A percentile compares a stretch with the other conserved stretches of the same genome.
These are phyloP conservation scores for Talaromyces verruculosus DNA, from an alignment of 2,329 filamentous ascomycete species.

Conservation along the genomic window DNA sequence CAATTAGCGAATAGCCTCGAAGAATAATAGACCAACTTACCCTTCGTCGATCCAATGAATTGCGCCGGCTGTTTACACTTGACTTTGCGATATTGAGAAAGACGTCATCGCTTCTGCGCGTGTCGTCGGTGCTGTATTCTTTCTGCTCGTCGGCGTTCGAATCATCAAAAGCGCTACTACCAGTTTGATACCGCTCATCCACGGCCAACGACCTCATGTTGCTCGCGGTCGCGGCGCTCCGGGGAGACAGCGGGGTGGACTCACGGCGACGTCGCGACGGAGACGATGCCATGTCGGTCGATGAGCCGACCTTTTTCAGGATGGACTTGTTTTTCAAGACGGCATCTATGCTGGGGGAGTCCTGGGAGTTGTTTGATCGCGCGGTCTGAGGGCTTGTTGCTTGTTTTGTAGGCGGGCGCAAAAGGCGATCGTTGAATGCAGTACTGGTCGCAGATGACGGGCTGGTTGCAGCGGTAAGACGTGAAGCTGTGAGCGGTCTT, in stretches of 20 bases:
- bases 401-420: slow-evolving; percentile 24
- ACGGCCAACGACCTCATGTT: slow-evolving; percentile 31
- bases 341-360: slow-evolving; percentile 27
- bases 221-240: slow-evolving; percentile 28
- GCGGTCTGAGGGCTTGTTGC: slow-evolving; percentile 24
- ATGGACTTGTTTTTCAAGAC: slow-evolving; percentile 27
- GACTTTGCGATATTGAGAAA: slow-evolving; percentile 50
- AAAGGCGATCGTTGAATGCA: slow-evolving; percentile 14
- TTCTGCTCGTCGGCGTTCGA: slow-evolving; percentile 29
- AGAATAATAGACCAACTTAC: slow-evolving; percentile 30
- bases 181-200: slow-evolving; percentile 10
- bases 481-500: slow-evolving; percentile 50
- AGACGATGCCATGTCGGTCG: slow-evolving; percentile 12
- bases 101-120: slow-evolving; percentile 45
- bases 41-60: slow-evolving; percentile 42
- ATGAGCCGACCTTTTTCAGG: slow-evolving; percentile 18
- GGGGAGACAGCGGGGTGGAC: slow-evolving; percentile 23
- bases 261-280: slow-evolving; percentile 29
- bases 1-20: neutral
- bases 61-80: slow-evolving; percentile 37
- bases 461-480: slow-evolving; percentile 22
- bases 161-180: neutral
- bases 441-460: neutral
- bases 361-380: slow-evolving; percentile 9
- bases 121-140: slow-evolving; percentile 39